Conservation (phyloP, 768 basidiomycete species). For the Calocera cornea region DNA sequence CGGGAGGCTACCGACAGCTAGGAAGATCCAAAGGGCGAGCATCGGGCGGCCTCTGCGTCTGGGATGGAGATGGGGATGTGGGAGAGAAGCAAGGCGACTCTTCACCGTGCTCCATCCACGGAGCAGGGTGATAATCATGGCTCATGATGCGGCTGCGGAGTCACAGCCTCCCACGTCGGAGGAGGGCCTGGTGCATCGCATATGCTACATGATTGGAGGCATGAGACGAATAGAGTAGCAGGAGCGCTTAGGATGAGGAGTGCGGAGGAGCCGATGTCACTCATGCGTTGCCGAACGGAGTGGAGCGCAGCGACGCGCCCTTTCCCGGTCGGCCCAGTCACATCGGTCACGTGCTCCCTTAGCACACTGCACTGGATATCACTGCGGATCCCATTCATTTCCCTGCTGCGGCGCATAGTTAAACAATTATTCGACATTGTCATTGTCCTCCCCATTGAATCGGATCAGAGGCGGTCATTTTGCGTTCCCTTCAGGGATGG, state of each 20-base stretch:
- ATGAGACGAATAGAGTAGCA: neutral
- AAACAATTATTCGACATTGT: neutral
- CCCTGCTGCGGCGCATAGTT: neutral
- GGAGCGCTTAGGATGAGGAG: neutral
- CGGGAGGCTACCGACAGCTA: too few species aligned
- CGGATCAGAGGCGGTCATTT: too few species aligned
- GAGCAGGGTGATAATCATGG: too few species aligned
- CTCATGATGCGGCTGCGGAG: too few species aligned
- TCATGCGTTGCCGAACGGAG: neutral
- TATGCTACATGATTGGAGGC: too few species aligned
- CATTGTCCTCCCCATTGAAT: neutral
- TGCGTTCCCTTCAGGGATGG: constrained; percentile 11
- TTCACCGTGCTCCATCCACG: too few species aligned
- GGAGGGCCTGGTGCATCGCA: too few species aligned
- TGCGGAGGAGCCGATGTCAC: neutral
- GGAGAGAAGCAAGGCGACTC: too few species aligned
- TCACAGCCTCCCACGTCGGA: too few species aligned
- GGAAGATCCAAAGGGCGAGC: too few species aligned
- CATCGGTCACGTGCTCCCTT: neutral
- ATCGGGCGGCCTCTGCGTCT: too few species aligned
- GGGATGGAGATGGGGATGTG: too few species aligned
- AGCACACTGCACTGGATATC: neutral
- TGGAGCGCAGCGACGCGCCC: neutral
- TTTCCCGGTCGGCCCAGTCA: neutral
- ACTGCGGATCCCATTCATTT: neutral